Evolutionary conservation across 1,284 basidiomycete genomes (phyloP), one percentile per base, ranked within the genome.

Genomic region (Sporisorium exsertum): DNA sequence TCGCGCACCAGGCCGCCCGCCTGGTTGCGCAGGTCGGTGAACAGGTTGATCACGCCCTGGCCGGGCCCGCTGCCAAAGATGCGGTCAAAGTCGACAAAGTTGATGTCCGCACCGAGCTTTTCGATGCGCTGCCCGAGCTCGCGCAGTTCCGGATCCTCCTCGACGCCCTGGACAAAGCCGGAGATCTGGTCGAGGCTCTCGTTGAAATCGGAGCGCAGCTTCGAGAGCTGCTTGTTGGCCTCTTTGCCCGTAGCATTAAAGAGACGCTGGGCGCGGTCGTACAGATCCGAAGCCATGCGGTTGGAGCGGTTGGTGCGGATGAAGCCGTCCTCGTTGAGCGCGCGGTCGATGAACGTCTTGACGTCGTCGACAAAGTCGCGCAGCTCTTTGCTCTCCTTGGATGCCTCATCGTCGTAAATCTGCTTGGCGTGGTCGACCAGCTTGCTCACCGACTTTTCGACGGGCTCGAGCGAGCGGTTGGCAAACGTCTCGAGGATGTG

Each of bases 401-500:
- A 63, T 7, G 56, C 29, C 43, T 77, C 74, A 60, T 88, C 84
- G 18, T 87, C 85, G 64, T 82, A 85, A 47, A 87, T 82, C 76
- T 86, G 84, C 53, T 86, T 84, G 46, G 82, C 81, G 51, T 86
- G 81, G 22, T 81, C 68, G 58, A 87, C 79, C 32, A 87, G 79
- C 33, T 81, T 81, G 60, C 85, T 85, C 52, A 88, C 77, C 46
- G 84, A 84, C 75, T 87, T 86, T 33, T 69, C 58, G 43, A 77
- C 74, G 5, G 74, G 70, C 52, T 77, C 68, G 49, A 77, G 64
- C 40, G 74, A 64, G 15, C 75, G 72, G 62, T 80, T 82, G 24
- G 87, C 84, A 51, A 88, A 80, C 51, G 83, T 86, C 78, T 87
- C 87, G 64, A 87, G 80, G 62, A 88, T 86, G n/a, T 72, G 43